Base-by-base conservation (phyloP, 306 rosid species). In the Spatholobus suberectus region DNA sequence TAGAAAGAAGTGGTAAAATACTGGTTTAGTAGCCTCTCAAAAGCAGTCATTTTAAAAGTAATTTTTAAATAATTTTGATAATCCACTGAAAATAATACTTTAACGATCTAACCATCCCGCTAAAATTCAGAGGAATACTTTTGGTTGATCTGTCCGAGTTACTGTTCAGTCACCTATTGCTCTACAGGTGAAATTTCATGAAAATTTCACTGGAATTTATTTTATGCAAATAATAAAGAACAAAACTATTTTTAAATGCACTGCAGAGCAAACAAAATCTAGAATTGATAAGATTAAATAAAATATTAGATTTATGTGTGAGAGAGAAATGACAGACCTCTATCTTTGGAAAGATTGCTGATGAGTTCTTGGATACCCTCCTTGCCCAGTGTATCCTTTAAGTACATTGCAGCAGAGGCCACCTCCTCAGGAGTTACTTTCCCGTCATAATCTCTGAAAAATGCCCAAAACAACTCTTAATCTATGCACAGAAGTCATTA, bases 371-470 rank as follows among this genome's bases (percentile, higher is more conserved):
- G 96, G 76, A 95, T 85, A 75, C 99, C 99, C 84, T 95, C 99
- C 85, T 95, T 93, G 76, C 90, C 97, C 87, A 95, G 84, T 34
- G 98, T 92, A 79, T 95, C 84, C 90, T 95, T 95, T 52, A 95
- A 86, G 89, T 95, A 93, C 73, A 89, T 90, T 41, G 98, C 98
- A 62, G 99, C 99, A 58, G 92, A 83, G 32, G 99, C 99, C 63
- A 95, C 99, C 92, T 95, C 99, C 86, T 93, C 99, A 12, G 99
- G 90, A 82, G 97, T 92, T 51, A 95, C 99, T 89, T 95, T 95
- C 37, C 99, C 99, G 76, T 93, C 99, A 75, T 85, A 92, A 92
- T 95, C 98, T 87, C 98, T 95, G 92, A 87, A 35, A 74, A 81
- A 49, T 10, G 14, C 70, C 63, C 35, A 59, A 76, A 51, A 27